A percentile compares a stretch with the other conserved stretches of the same genome.
phyloP scores from a whole-genome alignment of 768 basidiomycete genomes.

The Rhizopogon vinicolor region DNA sequence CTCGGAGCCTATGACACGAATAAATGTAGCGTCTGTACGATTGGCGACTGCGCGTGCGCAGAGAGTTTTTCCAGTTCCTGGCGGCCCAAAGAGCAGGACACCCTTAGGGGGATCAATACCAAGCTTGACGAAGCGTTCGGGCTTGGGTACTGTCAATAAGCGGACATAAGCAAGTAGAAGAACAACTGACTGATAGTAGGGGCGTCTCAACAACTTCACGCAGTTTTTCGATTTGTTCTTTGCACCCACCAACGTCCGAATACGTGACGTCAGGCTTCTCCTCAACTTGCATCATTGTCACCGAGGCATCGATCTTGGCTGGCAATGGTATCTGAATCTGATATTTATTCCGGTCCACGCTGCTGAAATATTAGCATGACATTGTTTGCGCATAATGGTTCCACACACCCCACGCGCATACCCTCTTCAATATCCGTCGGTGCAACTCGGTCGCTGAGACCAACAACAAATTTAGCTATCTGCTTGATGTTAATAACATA shows the following conservation, averaged over 20 bases:
- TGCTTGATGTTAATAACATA: slow-evolving; percentile 99
- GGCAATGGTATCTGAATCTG: slow-evolving; percentile 98
- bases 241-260: slow-evolving; percentile 96
- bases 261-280: slow-evolving; percentile 99
- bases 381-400: neutral
- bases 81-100: slow-evolving; percentile 92
- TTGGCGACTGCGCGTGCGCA: slow-evolving; percentile 98
- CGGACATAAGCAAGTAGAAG: neutral
- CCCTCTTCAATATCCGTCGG: slow-evolving; percentile 99
- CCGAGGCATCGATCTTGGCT: slow-evolving; percentile 98
- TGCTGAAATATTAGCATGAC: slow-evolving; percentile 25
- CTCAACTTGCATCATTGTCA: slow-evolving; percentile 99
- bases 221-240: slow-evolving; percentile 99
- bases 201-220: slow-evolving; percentile 98
- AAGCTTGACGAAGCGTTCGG: slow-evolving; percentile 97
- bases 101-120: slow-evolving; percentile 99
- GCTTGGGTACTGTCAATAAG: slow-evolving; percentile 47
- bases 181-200: slow-evolving; percentile 71
- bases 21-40: slow-evolving; percentile 97
- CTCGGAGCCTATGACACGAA: slow-evolving; percentile 98
- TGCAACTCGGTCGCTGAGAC: slow-evolving; percentile 92
- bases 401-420: slow-evolving; percentile 95
- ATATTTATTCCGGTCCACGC: slow-evolving; percentile 94
- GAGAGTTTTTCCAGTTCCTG: slow-evolving; percentile 97
- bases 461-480: slow-evolving; percentile 99